Conservation (phyloP, 2,329 filamentous ascomycete species). For the Xylariaceae sp. region DNA sequence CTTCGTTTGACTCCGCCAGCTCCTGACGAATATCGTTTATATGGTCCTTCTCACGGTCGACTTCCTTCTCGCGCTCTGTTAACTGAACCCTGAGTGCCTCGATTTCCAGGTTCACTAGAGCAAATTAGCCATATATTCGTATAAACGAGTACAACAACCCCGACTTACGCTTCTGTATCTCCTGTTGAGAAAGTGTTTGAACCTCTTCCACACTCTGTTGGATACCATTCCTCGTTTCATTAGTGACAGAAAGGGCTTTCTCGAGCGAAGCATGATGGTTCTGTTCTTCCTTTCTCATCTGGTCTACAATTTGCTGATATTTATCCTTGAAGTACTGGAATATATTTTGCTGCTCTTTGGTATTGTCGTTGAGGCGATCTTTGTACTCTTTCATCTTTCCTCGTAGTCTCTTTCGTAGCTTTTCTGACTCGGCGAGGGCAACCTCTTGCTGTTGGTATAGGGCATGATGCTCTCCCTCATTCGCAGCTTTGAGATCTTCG, state of each 20-base stretch:
- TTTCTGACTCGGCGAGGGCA: constrained; percentile 37
- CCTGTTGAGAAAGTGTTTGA: constrained; percentile 17
- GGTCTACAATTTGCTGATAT: constrained; percentile 44
- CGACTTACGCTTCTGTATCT: constrained; percentile 32
- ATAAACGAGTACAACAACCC: not conserved
- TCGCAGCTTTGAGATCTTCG: constrained; percentile 37
- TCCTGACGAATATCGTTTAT: constrained; percentile 30
- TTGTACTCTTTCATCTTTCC: constrained; percentile 47
- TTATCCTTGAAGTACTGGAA: constrained; percentile 45
- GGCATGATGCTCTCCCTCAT: constrained; percentile 36
- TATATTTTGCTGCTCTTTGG: constrained; percentile 54
- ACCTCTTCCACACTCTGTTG: constrained; percentile 29
- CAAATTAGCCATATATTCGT: constrained; percentile 21
- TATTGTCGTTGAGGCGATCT: constrained; percentile 52
- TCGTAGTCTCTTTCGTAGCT: constrained; percentile 35
- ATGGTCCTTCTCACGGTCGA: constrained; percentile 30
- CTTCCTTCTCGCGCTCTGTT: constrained; percentile 33
- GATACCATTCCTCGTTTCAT: constrained; percentile 27
- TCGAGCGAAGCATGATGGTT: constrained; percentile 44
- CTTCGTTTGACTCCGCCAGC: constrained; percentile 27
- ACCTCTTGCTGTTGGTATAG: constrained; percentile 33
- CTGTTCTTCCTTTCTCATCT: constrained; percentile 46
- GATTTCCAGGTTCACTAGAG: constrained; percentile 31
- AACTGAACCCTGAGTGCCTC: constrained; percentile 28
- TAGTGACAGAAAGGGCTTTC: constrained; percentile 22